phyloP scores from a whole-genome alignment of 1,284 basidiomycete species.

The Ceratobasidium sp. region DNA sequence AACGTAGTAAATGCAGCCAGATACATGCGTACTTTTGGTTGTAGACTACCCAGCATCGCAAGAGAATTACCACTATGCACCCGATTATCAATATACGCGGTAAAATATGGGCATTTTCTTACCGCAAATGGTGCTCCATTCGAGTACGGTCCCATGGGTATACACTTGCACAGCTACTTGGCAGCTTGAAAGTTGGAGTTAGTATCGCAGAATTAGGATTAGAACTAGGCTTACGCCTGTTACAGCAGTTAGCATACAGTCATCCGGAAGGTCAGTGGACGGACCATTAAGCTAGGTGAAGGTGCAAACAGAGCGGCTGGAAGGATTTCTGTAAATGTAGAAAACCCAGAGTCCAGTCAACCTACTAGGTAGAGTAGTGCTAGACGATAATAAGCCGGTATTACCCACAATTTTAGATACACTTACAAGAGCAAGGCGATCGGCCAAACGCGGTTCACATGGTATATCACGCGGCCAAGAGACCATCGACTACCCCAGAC shows the following conservation, averaged over 20 bases:
- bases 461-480: background rate
- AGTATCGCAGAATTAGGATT: too few relatives aligned
- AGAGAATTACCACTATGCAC: background rate
- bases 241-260: background rate
- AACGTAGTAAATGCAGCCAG: too few relatives aligned
- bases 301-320: background rate
- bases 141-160: background rate
- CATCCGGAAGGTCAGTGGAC: background rate
- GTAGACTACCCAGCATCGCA: slow-evolving; percentile 21
- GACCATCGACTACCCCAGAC: background rate
- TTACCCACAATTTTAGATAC: too few relatives aligned
- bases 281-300: background rate
- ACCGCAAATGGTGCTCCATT: background rate
- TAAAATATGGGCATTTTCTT: background rate
- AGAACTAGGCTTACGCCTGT: slow-evolving; percentile 6
- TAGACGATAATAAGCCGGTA: too few relatives aligned
- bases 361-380: too few relatives aligned
- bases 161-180: background rate
- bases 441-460: background rate
- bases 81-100: background rate
- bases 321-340: background rate
- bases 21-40: background rate
- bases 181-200: background rate
- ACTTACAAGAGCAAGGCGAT: background rate
- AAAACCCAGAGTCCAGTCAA: background rate